phyloP scores from a whole-genome alignment of 768 basidiomycete species.

The Tulasnella sp. region DNA sequence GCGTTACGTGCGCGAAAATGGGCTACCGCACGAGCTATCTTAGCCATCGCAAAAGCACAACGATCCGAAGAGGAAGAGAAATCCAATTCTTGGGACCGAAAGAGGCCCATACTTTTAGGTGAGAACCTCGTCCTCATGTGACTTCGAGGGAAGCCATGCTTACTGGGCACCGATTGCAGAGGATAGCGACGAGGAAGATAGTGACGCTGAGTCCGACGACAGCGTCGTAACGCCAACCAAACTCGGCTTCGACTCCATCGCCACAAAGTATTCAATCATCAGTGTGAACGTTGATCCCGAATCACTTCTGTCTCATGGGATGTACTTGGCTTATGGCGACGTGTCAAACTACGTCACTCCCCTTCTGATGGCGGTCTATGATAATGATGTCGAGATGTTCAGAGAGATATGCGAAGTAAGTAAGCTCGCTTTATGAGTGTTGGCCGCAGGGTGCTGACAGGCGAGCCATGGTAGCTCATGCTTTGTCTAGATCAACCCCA shows the following conservation, averaged over 20 bases:
- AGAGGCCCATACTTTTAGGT: no score
- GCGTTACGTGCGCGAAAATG: slow-evolving; percentile 42
- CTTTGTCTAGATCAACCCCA: not conserved
- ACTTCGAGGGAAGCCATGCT: no score
- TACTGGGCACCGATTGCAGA: no score
- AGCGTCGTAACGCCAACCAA: slow-evolving; percentile 21
- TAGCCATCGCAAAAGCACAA: slow-evolving; percentile 47
- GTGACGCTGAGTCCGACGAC: slow-evolving; percentile 27
- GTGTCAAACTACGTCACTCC: slow-evolving; percentile 31
- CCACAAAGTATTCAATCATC: slow-evolving; percentile 38
- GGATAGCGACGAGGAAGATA: slow-evolving; percentile 29
- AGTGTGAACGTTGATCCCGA: slow-evolving; percentile 33
- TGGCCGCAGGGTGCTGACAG: slow-evolving; percentile 19
- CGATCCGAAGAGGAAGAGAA: slow-evolving; percentile 30
- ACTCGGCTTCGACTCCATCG: slow-evolving; percentile 44
- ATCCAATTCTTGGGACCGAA: not conserved
- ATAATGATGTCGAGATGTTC: slow-evolving; percentile 1
- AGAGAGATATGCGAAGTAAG: slow-evolving; percentile 6
- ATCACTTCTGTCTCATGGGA: slow-evolving; percentile 27
- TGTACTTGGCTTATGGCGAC: slow-evolving; percentile 20
- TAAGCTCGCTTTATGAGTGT: not conserved
- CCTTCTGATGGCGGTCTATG: not conserved
- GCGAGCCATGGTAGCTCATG: slow-evolving; percentile 33
- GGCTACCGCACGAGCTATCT: slow-evolving; percentile 48
- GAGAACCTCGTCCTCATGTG: no score